Base-by-base conservation (phyloP, 768 basidiomycete species). In the Psilocybe azurescens region DNA sequence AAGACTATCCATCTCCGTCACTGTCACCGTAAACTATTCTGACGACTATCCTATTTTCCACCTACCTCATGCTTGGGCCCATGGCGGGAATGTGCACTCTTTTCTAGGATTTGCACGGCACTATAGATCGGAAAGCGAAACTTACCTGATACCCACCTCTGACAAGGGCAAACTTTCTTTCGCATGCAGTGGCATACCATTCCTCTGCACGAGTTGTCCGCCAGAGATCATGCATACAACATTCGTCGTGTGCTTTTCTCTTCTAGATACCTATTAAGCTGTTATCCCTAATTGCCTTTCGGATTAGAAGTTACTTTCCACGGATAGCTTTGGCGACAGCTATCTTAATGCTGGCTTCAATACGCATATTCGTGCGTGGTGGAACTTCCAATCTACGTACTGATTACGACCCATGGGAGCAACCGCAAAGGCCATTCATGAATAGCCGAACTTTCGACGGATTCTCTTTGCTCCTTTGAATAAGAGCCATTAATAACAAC, bases 251-350 rank as follows among this genome's bases (percentile, higher is more conserved):
- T 53, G 32, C 52, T 36, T 41, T 36, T 50, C 38, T 30, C 18
- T 38, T 38, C 52, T 20, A 54, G 33, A 28, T 33, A 38, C 5
- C 53, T 32, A 33, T 44, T 44, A 44, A 14, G 41, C 41, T 50
- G 48, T 33, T 20, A 50, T 49, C 20, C 7, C 14, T 59, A 47
- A 62, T 62, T 49, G 18, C 52, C 53, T 62, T 55, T 54, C 50
- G 14, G 30, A 38, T 57, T 58, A 59, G 57, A 55, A 49, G 57
- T 24, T 20, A 41, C 10, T 44, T 24, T 44, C 20, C 54, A 49
- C 18, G 20, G 16, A 53, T 36, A 53, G 33, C 52, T 53, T 36
- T 53, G 13, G 36, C 30, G 33, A 53, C 52, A 50, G 20, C 48
- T n/a, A 18, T 53, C 14, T 30, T 51, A 32, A 51, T 28, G 20